Conservation (phyloP, 2,329 filamentous ascomycete genomes). For the Huntiella moniliformis region DNA sequence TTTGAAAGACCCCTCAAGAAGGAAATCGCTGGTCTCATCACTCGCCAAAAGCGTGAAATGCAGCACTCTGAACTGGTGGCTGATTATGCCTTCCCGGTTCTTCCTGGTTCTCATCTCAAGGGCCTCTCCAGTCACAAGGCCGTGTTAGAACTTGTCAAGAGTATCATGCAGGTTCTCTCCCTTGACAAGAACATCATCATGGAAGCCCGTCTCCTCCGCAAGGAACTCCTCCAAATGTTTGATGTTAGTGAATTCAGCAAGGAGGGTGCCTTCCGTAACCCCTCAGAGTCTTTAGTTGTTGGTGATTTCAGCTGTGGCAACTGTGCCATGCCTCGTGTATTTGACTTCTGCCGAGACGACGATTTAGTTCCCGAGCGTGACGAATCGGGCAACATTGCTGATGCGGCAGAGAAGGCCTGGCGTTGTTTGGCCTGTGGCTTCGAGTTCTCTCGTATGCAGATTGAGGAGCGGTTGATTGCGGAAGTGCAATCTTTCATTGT, state of each 20-base stretch:
- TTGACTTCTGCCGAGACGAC: slow-evolving; percentile 84
- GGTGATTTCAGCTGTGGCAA: slow-evolving; percentile 67
- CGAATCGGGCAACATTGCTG: slow-evolving; percentile 11
- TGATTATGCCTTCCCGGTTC: slow-evolving; percentile 69
- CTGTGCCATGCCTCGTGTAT: slow-evolving; percentile 73
- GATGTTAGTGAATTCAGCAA: slow-evolving; percentile 86
- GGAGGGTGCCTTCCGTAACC: slow-evolving; percentile 76
- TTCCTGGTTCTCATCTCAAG: slow-evolving; percentile 50
- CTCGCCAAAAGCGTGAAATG: slow-evolving; percentile 72
- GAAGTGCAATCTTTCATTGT: slow-evolving; percentile 57
- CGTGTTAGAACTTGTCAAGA: slow-evolving; percentile 73
- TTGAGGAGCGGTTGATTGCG: slow-evolving; percentile 68
- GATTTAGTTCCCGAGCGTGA: slow-evolving; percentile 44
- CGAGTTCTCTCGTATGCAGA: slow-evolving; percentile 56
- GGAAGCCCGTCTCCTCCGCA: slow-evolving; percentile 72
- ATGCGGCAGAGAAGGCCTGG: slow-evolving; percentile 36
- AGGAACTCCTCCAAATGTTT: slow-evolving; percentile 75
- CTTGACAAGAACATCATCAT: slow-evolving; percentile 81
- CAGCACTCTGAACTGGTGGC: slow-evolving; percentile 71
- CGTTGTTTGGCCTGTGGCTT: slow-evolving; percentile 57
- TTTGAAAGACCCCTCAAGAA: slow-evolving; percentile 86
- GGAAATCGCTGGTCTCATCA: slow-evolving; percentile 64
- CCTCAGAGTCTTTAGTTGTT: slow-evolving; percentile 55
- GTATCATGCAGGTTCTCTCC: slow-evolving; percentile 76
- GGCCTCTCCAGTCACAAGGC: slow-evolving; percentile 10